Evolutionary conservation across 805 yeast species (phyloP).

Genomic region (Wickerhamomyces bisporus): DNA sequence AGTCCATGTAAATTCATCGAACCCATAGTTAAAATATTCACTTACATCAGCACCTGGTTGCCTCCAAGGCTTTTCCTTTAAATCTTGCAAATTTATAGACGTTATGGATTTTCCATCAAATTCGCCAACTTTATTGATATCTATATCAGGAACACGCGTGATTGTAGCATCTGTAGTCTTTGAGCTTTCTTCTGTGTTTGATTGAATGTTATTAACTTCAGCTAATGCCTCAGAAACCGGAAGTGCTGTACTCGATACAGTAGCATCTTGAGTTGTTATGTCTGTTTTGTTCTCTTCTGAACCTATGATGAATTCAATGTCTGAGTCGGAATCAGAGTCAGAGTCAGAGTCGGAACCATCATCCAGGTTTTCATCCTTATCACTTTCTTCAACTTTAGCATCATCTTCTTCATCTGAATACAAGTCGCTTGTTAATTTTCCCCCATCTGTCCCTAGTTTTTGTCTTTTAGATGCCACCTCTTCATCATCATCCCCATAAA

Average conservation of each 20-base stretch:
- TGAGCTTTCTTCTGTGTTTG: constrained; percentile 14
- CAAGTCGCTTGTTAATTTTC: constrained; percentile 27
- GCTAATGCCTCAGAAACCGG: constrained; percentile 28
- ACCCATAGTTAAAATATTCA: constrained; percentile 95
- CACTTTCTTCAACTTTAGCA: constrained; percentile 24
- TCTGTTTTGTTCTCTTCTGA: constrained; percentile 25
- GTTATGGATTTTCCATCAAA: constrained; percentile 81
- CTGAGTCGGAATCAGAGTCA: constrained; percentile 51
- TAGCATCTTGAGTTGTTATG: constrained; percentile 8
- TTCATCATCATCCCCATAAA: constrained; percentile 22
- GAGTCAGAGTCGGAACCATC: constrained; percentile 44
- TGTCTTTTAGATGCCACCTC: constrained; percentile 5
- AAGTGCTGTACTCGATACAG: constrained; percentile 25
- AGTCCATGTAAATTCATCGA: constrained; percentile 94
- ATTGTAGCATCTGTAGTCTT: constrained; percentile 31
- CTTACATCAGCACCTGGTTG: constrained; percentile 93
- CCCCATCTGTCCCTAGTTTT: constrained; percentile 28
- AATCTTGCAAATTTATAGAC: constrained; percentile 67
- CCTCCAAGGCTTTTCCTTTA: constrained; percentile 97
- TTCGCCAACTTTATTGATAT: constrained; percentile 69
- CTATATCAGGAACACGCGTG: constrained; percentile 42
- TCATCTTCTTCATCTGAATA: constrained; percentile 7
- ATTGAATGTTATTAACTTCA: constrained; percentile 30
- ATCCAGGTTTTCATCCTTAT: constrained; percentile 33
- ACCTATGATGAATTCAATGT: constrained; percentile 80